Base-by-base conservation (phyloP, 352 stramenopile species). In the Pilasporangium apinafurcum region DNA sequence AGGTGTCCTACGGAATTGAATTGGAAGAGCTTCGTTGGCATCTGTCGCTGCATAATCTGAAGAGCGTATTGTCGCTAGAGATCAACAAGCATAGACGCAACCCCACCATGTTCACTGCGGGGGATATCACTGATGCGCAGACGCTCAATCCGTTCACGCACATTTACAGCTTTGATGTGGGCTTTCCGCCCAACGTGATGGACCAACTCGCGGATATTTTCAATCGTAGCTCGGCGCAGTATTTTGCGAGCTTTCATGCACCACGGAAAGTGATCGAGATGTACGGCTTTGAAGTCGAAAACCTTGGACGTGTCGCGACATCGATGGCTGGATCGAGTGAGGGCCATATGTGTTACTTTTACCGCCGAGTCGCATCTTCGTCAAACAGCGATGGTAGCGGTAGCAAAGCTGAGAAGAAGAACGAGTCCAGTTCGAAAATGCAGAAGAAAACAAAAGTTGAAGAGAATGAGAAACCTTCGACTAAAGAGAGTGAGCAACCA, bases 141-240 rank as follows among this genome's bases (percentile, higher is more conserved):
- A 95, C 81, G 24, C 94, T 98, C 29, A 90, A 98, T 65, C 95
- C 95, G 0, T 98, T 98, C 53, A 98, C 95, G 5, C 96, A 99
- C 64, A 82, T 98, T 17, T 99, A 99, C 65, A 98, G 96, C 77
- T 98, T 98, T 59, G 95, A 98, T 46, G 95, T 98, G 44, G 96
- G 95, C 12, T 98, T 99, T 56, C 96, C 96, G n/a, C 95, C 95
- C 1, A 59, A 79, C 29, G 86, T 98, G 13, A 98, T 98, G 72
- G 62, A 95, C 46, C 65, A 92, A 42, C 86, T 98, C 41, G 84
- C 92, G 1, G 43, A 72, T 18, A 97, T 96, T 53, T 99, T 98
- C 54, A 98, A 98, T 52, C 63, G 68, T 31, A 92, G 69, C 49
- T 48, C 75, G 20, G 86, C 86, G 4, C 57, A 79, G 33, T 98